phyloP scores from a whole-genome alignment of 202 grass and related monocot genomes.

The Digitaria exilis region DNA sequence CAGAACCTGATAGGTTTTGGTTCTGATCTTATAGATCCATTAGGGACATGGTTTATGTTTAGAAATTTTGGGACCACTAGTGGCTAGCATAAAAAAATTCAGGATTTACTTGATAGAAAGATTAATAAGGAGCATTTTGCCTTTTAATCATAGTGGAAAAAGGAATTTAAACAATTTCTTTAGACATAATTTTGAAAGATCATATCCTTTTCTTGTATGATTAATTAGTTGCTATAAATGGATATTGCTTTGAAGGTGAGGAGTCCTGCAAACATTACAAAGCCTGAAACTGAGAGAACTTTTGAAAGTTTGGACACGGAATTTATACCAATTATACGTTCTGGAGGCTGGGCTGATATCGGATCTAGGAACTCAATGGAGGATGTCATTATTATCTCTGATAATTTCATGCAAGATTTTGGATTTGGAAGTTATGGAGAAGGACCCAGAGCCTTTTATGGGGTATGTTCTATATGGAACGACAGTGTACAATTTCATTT shows the following conservation, averaged over 20 bases:
- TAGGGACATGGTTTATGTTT: not conserved
- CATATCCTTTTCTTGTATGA: not conserved
- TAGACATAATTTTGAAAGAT: conserved; percentile 1
- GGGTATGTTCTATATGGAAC: conserved; percentile 50
- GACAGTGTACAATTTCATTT: conserved; percentile 16
- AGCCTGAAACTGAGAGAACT: conserved; percentile 45
- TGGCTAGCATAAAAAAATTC: not conserved
- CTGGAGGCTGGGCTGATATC: conserved; percentile 83
- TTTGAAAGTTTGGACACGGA: conserved; percentile 52
- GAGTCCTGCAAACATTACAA: conserved; percentile 43
- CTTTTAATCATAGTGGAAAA: not conserved
- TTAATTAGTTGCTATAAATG: conserved; percentile 19
- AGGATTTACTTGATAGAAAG: conserved; percentile 17
- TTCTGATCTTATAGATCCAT: conserved; percentile 16
- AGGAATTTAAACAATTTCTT: not conserved
- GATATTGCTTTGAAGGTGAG: conserved; percentile 58
- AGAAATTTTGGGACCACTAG: not conserved
- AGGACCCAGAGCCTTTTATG: conserved; percentile 83
- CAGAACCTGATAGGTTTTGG: not conserved
- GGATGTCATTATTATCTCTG: conserved; percentile 76
- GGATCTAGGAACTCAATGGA: conserved; percentile 76
- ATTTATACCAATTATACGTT: conserved; percentile 74
- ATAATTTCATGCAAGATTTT: conserved; percentile 76
- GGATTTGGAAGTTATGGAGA: conserved; percentile 58
- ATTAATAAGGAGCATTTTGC: not conserved